Base-by-base conservation (phyloP, 177 flowering plant species). In the Vitis hybrid region DNA sequence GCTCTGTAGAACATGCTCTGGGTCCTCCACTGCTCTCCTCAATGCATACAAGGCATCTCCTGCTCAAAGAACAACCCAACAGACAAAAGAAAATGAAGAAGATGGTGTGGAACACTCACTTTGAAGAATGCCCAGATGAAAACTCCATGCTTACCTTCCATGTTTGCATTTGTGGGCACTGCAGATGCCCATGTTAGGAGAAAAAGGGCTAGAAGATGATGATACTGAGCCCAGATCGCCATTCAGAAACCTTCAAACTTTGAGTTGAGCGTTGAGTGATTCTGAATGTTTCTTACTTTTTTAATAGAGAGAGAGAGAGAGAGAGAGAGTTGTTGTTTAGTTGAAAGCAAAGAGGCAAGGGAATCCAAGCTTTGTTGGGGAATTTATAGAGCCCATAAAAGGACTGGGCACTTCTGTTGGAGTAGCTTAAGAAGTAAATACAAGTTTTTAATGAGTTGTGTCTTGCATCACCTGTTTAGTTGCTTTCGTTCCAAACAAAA, bases 31-130 rank as follows among this genome's bases (percentile, higher is more conserved):
- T 0, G 84, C 83, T 63, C 84, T 90, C 57, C 91, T 87, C 74
- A 89, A 62, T 2, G 93, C 88, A 71, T 82, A 86, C 13, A 92
- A 78, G 62, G 95, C 93, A 84, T 90, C 97, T 17, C 93, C 97
- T 92, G 81, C 48, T 51, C 66, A 71, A 18, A 4, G 10, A 61
- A 20, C 17, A 12, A 4, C 18, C 11, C 51, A 62, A 49, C 11
- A 27, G 5, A 15, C 24, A 58, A 15, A 4, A 58, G 3, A 14
- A 14, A 9, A 58, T 10, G 1, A 58, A 15, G 20, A 58, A 17
- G 11, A 17, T 20, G 20, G 18, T 6, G 61, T 4, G 11, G 13
- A n/a, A n/a, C 10, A 20, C 7, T 18, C 58, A 20, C 10, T 14
- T 9, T 50, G 7, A 55, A 52, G 63, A 20, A 48, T n/a, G 49